These are phyloP conservation scores for Ophiosphaerella korrae DNA, from an alignment of 2,329 filamentous ascomycete genomes.

Conservation along the genomic window DNA sequence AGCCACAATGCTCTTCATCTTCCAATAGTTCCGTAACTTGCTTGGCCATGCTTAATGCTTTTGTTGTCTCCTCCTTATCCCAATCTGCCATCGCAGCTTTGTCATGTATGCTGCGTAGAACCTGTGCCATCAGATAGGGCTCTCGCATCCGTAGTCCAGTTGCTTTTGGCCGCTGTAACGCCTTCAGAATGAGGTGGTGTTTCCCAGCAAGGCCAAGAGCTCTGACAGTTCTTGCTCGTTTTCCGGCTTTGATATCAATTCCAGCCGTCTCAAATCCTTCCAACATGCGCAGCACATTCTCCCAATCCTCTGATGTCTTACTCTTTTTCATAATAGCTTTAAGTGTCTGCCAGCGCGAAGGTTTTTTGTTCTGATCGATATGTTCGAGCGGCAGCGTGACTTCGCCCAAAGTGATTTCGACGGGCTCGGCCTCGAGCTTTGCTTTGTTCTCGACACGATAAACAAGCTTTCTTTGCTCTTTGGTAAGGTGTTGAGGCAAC, in stretches of 20 bases:
- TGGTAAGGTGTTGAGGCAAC: constrained; percentile 51
- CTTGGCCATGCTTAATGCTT: constrained; percentile 47
- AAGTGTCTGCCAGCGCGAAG: constrained; percentile 16
- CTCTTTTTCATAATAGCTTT: constrained; percentile 19
- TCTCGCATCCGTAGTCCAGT: constrained; percentile 33
- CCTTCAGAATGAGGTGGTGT: constrained; percentile 37
- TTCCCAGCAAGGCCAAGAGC: constrained; percentile 21
- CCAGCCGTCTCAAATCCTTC: constrained; percentile 39
- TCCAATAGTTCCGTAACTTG: constrained; percentile 51
- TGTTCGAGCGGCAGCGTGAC: constrained; percentile 42
- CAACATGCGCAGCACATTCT: constrained; percentile 41
- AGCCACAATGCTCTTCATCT: constrained; percentile 44
- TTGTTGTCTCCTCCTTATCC: constrained; percentile 44
- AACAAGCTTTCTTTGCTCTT: constrained; percentile 50
- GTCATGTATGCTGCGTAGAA: constrained; percentile 45
- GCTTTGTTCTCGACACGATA: constrained; percentile 48
- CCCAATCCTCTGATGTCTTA: constrained; percentile 38
- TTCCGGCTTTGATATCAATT: constrained; percentile 13
- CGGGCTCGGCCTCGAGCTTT: constrained; percentile 50
- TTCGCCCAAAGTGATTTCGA: constrained; percentile 49
- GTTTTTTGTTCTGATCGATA: constrained; percentile 30
- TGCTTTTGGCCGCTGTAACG: constrained; percentile 29
- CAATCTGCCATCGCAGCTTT: constrained; percentile 43
- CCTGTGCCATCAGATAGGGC: constrained; percentile 31
- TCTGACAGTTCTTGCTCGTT: constrained; percentile 28